Conservation (phyloP, 202 grass and related monocot genomes). For the Schoenoplectus triqueter region DNA sequence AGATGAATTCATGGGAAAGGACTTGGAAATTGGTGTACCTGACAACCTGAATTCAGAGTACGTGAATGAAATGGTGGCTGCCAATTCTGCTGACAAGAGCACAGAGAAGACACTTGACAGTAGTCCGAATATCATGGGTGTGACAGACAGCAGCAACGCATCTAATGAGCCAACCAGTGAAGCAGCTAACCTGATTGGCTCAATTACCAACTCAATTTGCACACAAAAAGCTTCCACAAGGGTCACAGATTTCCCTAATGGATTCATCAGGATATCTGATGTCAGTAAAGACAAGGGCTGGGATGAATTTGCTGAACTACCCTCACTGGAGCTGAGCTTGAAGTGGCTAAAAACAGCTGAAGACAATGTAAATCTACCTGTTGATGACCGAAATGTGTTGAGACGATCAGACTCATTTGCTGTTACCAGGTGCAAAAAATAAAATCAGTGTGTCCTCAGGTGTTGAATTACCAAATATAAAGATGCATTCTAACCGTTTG, state of each 20-base stretch:
- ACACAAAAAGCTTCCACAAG: constrained; percentile 38
- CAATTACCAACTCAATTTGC: constrained; percentile 58
- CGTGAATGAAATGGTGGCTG: constrained; percentile 36
- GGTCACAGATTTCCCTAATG: constrained; percentile 47
- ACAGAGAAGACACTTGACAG: constrained; percentile 5
- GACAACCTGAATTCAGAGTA: constrained; percentile 43
- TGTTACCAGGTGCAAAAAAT: constrained; percentile 80
- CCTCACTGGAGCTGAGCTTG: constrained; percentile 73
- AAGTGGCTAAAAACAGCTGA: constrained; percentile 61
- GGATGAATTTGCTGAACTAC: constrained; percentile 44
- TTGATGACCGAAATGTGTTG: constrained; percentile 60
- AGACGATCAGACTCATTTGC: constrained; percentile 65
- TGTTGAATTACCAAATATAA: constrained; percentile 40
- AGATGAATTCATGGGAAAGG: constrained; percentile 71
- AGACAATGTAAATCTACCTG: constrained; percentile 34
- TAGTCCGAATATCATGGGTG: constrained; percentile 40
- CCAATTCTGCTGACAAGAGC: constrained; percentile 33
- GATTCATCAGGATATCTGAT: constrained; percentile 46
- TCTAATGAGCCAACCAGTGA: constrained; percentile 49
- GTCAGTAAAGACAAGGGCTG: constrained; percentile 47
- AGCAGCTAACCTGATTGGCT: constrained; percentile 76
- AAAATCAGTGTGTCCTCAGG: constrained; percentile 56
- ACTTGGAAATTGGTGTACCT: constrained; percentile 60
- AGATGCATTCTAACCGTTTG: constrained; percentile 64
- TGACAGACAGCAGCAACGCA: constrained; percentile 37